Evolutionary conservation across 208 protist species (phyloP).

Genomic region (Paratrypanosoma confusum): DNA sequence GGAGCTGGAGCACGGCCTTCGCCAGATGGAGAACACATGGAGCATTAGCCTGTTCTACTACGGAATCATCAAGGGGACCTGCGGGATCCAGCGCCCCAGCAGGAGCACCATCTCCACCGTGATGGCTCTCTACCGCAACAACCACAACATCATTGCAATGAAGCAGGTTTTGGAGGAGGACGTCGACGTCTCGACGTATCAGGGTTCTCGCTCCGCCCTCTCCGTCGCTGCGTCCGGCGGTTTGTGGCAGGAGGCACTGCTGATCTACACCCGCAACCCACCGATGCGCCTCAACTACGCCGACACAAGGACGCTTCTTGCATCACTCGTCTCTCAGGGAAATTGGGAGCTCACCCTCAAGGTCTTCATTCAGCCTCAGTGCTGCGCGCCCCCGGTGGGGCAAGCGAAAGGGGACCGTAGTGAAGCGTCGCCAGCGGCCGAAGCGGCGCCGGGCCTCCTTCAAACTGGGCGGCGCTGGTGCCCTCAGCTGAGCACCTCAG

Average conservation of each 20-base stretch:
- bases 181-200: constrained; percentile 29
- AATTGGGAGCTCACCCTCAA: constrained; percentile 36
- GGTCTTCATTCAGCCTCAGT: too few relatives aligned
- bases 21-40: constrained; percentile 53
- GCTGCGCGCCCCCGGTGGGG: too few relatives aligned
- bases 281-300: constrained; percentile 13
- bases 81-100: constrained; percentile 18
- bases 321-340: constrained; percentile 20
- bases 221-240: constrained; percentile 47
- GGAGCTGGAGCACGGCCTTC: constrained; percentile 55
- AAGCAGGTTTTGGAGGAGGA: constrained; percentile 68
- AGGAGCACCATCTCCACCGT: constrained; percentile 26
- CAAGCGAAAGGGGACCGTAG: too few relatives aligned
- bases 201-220: constrained; percentile 42
- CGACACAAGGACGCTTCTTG: constrained; percentile 37
- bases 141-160: constrained; percentile 31
- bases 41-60: constrained; percentile 73
- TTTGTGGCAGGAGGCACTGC: constrained; percentile 63
- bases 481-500: too few relatives aligned
- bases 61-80: constrained; percentile 37
- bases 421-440: too few relatives aligned
- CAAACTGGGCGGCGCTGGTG: too few relatives aligned
- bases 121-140: constrained; percentile 35
- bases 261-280: constrained; percentile 23
- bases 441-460: too few relatives aligned